Base-by-base conservation (phyloP, 192 early-diverging fungal species). In the Mortierella claussenii region DNA sequence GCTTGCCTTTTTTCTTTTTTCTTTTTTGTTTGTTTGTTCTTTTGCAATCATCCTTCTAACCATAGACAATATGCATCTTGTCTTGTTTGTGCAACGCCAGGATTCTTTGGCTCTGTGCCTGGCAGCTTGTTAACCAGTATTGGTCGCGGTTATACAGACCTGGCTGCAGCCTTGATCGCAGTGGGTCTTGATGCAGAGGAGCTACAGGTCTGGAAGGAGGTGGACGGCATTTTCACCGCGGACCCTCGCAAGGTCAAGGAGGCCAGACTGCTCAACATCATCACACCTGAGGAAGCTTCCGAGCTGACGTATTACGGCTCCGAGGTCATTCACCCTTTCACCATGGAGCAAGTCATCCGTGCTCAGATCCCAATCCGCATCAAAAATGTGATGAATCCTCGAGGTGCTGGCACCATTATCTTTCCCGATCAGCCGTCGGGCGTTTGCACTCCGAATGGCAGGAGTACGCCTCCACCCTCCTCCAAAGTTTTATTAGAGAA, bases 261-360 rank as follows among this genome's bases (percentile, higher is more conserved):
- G 18, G 97, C 97, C 2, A 84, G 91, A 21, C 80, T 97, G 48
- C 87, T 99, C 42, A 86, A 90, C 26, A 89, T 94, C 59, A 99
- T 99, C 82, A 94, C 96, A 17, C 97, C 97, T 24, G 97, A 98
- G 70, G 97, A 99, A 69, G 97, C 97, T 6, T 89, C 97, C 18
- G 97, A 99, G 80, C 83, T 99, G 66, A 99, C 97, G 7, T 99
- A 97, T 81, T 99, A 99, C 71, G 96, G 91, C 20, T 90, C 89
- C 0, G 91, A 94, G 58, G 97, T 98, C 44, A 99, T 99, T 69
- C 97, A 99, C 67, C 97, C 97, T 11, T 97, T 97, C 84, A 99
- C 97, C 4, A 99, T 99, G 97, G 95, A 99, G 67, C 97, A 99
- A 70, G 95, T 97, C 36, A 99, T 99, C 69, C 92, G 96, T 36